These are phyloP conservation scores for Trifolium fragiferum DNA, from an alignment of 306 rosid genomes.

Conservation along the genomic window DNA sequence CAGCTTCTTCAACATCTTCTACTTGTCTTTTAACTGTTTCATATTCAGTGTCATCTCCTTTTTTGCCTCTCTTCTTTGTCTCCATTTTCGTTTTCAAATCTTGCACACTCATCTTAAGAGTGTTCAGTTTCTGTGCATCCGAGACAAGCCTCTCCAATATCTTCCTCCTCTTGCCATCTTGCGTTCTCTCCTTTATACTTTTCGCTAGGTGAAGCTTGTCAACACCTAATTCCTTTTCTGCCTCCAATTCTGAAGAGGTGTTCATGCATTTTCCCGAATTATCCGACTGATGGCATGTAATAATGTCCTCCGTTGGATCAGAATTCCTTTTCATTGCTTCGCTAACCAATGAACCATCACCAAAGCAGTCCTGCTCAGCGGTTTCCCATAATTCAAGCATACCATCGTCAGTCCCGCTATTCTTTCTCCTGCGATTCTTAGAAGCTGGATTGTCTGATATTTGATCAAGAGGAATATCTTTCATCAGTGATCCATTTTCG, in stretches of 20 bases:
- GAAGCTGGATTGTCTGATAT: slow-evolving; percentile 63
- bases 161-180: slow-evolving; percentile 66
- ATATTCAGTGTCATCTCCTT: slow-evolving; percentile 53
- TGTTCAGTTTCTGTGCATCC: slow-evolving; percentile 65
- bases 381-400: slow-evolving; percentile 97
- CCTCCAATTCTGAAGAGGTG: slow-evolving; percentile 61
- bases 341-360: slow-evolving; percentile 38
- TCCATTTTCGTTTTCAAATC: slow-evolving; percentile 74
- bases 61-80: slow-evolving; percentile 57
- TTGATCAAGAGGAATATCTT: slow-evolving; percentile 92
- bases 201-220: slow-evolving; percentile 72
- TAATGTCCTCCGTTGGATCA: slow-evolving; percentile 50
- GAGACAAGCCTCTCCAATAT: slow-evolving; percentile 78
- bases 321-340: slow-evolving; percentile 48
- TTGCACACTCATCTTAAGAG: slow-evolving; percentile 58
- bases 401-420: slow-evolving; percentile 68
- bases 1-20: slow-evolving; percentile 75
- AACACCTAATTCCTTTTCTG: slow-evolving; percentile 74
- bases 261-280: slow-evolving; percentile 45
- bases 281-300: slow-evolving; percentile 45
- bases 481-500: slow-evolving; percentile 67
- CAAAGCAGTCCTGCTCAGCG: slow-evolving; percentile 56
- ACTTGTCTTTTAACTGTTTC: slow-evolving; percentile 74
- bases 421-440: slow-evolving; percentile 60
- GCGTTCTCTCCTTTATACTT: slow-evolving; percentile 53